Base-by-base conservation (phyloP, 2,329 filamentous ascomycete genomes). In the Allantophomopsis cytisporea region DNA sequence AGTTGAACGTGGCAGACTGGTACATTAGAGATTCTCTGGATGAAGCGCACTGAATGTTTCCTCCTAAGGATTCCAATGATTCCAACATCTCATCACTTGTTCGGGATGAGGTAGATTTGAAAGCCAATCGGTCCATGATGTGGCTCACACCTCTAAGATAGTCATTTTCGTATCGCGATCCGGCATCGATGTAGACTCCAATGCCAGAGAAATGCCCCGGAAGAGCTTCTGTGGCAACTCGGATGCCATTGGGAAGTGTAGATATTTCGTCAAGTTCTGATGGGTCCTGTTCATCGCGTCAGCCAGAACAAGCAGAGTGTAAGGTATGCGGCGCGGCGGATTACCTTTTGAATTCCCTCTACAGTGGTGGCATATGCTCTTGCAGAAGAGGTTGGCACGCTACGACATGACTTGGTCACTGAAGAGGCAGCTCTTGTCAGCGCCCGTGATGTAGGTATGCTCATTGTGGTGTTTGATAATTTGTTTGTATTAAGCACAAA, bases 1-100 rank as follows among this genome's bases (percentile, higher is more conserved):
- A 81, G 66, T 98, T 98, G 73, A 98, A 98, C 21, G 88, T 95
- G 18, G 91, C 91, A 1, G 87, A 85, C 61, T 98, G 91, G 66
- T 98, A 98, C 91, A 98, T 98, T 63, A 98, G 75, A 41, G 86
- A 86, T 62, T 98, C 91, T 47, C 91, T 73, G 2, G 87, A 94
- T 2, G 88, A 95, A 10, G 89, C 88, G 63, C 91, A 98, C 63
- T 96, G 88, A 43, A 98, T 89, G 58, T 95, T 95, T 23, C 91
- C 91, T 30, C 91, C 91, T 3, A 98, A 68, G 0, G 79, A 80
- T 61, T 96, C 91, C 28, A 95, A 72, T 28, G 79, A 70, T 60
- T 94, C 86, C 15, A 94, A 67, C 78, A 96, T 91, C 50, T 87
- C 69, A 60, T 95, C 88, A 41, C 79, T 76, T 0, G 75, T 75